Conservation (phyloP, 2,329 filamentous ascomycete species). For the Colletotrichum sp. region DNA sequence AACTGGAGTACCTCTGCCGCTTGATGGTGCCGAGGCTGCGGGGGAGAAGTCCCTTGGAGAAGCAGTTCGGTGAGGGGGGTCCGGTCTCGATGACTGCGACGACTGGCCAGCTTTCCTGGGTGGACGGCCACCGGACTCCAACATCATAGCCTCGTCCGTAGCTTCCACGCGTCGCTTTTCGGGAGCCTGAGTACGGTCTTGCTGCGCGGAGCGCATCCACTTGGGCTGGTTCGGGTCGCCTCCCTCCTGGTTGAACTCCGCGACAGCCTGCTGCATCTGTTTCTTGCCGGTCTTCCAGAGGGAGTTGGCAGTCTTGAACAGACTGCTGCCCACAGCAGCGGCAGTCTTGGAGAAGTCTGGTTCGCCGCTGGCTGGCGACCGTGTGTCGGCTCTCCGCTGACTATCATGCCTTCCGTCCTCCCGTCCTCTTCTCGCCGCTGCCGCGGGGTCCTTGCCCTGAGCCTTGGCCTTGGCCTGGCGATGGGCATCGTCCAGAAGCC, state of each 20-base stretch:
- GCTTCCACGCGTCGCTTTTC: constrained; percentile 42
- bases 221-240: constrained; percentile 82
- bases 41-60: constrained; percentile 54
- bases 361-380: constrained; percentile 62
- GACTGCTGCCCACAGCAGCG: constrained; percentile 78
- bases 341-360: constrained; percentile 82
- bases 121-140: constrained; percentile 70
- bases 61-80: constrained; percentile 27
- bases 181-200: constrained; percentile 38
- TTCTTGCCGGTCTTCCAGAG: constrained; percentile 96
- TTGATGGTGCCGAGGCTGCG: constrained; percentile 45
- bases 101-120: constrained; percentile 40
- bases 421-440: constrained; percentile 44
- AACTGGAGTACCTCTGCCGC: constrained; percentile 46
- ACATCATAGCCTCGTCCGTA: constrained; percentile 79
- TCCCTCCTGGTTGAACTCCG: constrained; percentile 79
- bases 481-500: constrained; percentile 91
- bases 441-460: constrained; percentile 53
- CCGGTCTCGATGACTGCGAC: constrained; percentile 36
- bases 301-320: constrained; percentile 94
- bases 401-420: constrained; percentile 25
- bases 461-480: constrained; percentile 78
- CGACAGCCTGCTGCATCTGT: constrained; percentile 88
- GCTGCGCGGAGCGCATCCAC: constrained; percentile 84
- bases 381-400: constrained; percentile 48